Conservation (phyloP, 139 green algal genomes). For the Closterium sp. region DNA sequence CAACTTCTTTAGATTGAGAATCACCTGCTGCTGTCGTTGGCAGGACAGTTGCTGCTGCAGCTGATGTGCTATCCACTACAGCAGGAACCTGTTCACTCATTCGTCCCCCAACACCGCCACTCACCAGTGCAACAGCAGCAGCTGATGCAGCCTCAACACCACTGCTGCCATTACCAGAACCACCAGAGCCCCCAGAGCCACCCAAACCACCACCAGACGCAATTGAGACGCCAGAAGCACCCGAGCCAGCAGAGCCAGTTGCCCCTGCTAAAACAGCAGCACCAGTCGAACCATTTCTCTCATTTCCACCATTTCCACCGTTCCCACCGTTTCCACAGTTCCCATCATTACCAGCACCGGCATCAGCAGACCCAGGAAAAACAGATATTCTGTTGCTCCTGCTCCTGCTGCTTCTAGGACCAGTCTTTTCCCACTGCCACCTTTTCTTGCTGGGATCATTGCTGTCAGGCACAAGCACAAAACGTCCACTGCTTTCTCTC, state of each 20-base stretch:
- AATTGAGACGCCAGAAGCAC: background rate
- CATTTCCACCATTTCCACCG: background rate
- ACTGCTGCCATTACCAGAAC: background rate
- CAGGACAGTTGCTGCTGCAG: background rate
- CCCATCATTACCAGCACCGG: too few species aligned
- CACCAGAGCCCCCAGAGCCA: background rate
- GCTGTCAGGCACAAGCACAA: background rate
- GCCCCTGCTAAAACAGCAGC: background rate
- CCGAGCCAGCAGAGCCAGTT: background rate
- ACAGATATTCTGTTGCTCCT: background rate
- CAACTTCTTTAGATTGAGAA: background rate
- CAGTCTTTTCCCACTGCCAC: background rate
- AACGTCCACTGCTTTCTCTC: background rate
- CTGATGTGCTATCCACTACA: background rate
- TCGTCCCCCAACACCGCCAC: background rate
- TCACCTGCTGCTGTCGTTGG: background rate
- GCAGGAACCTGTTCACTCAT: background rate
- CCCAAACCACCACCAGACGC: background rate
- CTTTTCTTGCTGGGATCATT: background rate
- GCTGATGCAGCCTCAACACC: background rate
- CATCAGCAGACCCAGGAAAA: background rate
- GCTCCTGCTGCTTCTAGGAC: background rate
- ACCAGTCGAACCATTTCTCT: too few species aligned
- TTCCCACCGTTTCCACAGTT: too few species aligned
- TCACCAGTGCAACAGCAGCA: background rate